These are phyloP conservation scores for Epichloe uncinata DNA, from an alignment of 2,329 filamentous ascomycete genomes.

Conservation along the genomic window DNA sequence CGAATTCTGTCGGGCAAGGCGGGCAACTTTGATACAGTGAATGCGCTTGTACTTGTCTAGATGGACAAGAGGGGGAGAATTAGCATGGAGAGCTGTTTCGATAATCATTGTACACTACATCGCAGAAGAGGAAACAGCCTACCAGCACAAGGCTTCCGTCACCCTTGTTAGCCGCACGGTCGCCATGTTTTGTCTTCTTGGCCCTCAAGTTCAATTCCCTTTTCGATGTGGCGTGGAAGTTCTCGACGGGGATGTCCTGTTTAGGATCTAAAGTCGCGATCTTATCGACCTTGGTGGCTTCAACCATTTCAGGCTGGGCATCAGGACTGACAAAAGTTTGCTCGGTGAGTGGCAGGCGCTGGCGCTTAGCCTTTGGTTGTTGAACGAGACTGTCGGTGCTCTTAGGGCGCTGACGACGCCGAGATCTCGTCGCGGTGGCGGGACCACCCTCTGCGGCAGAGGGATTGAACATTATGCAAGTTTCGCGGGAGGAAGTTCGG, in stretches of 20 bases:
- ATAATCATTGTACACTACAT: background rate
- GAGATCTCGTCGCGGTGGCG: slow-evolving; percentile 43
- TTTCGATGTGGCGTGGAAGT: slow-evolving; percentile 23
- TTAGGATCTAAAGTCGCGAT: slow-evolving; percentile 28
- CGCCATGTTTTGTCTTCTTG: slow-evolving; percentile 49
- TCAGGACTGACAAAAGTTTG: slow-evolving; percentile 43
- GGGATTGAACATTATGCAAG: slow-evolving; percentile 44
- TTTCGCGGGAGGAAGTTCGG: background rate
- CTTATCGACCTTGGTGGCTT: slow-evolving; percentile 39
- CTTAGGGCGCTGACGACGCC: slow-evolving; percentile 46
- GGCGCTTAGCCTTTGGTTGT: slow-evolving; percentile 51
- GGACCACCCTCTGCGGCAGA: slow-evolving; percentile 37
- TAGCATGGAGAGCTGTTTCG: background rate
- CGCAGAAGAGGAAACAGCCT: slow-evolving; percentile 15
- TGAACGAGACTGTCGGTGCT: slow-evolving; percentile 40
- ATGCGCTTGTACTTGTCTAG: slow-evolving; percentile 73
- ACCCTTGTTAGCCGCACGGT: slow-evolving; percentile 48
- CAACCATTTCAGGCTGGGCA: slow-evolving; percentile 36
- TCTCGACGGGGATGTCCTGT: slow-evolving; percentile 32
- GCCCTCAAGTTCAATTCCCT: slow-evolving; percentile 46
- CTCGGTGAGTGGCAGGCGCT: slow-evolving; percentile 43
- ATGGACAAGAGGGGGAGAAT: slow-evolving; percentile 5
- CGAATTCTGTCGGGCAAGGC: slow-evolving; percentile 68
- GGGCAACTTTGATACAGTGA: slow-evolving; percentile 72
- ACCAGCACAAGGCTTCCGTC: slow-evolving; percentile 56